These are phyloP conservation scores for Diutina pseudorugosa DNA, from an alignment of 1,139 yeast species.

Conservation along the genomic window DNA sequence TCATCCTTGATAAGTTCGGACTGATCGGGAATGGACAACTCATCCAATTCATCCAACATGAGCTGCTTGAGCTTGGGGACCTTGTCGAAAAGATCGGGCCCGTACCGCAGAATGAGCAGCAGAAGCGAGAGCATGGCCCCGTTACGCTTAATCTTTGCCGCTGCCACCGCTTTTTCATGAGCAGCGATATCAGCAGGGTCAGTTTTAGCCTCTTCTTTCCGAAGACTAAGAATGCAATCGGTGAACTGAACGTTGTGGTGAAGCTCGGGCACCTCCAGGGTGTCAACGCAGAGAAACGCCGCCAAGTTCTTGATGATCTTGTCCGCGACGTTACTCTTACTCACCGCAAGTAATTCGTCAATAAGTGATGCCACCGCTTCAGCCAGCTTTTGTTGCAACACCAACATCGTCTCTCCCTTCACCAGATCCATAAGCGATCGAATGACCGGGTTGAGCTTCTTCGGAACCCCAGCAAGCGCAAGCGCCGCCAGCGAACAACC, in stretches of 20 bases:
- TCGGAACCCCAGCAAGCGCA: slow-evolving; percentile 55
- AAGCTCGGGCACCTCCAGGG: slow-evolving; percentile 92
- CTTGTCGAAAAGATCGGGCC: slow-evolving; percentile 39
- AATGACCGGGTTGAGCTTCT: slow-evolving; percentile 79
- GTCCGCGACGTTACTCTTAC: slow-evolving; percentile 67
- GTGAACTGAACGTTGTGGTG: slow-evolving; percentile 47
- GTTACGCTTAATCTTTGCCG: slow-evolving; percentile 68
- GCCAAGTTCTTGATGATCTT: slow-evolving; percentile 84
- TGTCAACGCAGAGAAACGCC: slow-evolving; percentile 90
- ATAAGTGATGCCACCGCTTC: slow-evolving; percentile 55
- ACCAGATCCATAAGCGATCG: slow-evolving; percentile 89
- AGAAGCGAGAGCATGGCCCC: slow-evolving; percentile 74
- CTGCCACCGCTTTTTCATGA: slow-evolving; percentile 53
- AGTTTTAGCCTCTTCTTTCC: slow-evolving; percentile 65
- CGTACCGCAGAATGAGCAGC: slow-evolving; percentile 37
- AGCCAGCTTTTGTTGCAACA: slow-evolving; percentile 66
- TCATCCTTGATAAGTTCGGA: slow-evolving; percentile 24
- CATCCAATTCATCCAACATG: slow-evolving; percentile 42
- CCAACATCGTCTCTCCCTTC: slow-evolving; percentile 57
- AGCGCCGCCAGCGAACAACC: slow-evolving; percentile 68
- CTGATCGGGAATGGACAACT: slow-evolving; percentile 16
- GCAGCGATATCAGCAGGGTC: slow-evolving; percentile 57
- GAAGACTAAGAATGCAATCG: slow-evolving; percentile 57
- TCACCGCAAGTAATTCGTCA: slow-evolving; percentile 37
- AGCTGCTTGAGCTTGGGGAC: slow-evolving; percentile 60